These are phyloP conservation scores for Kwoniella newhampshirensis DNA, from an alignment of 768 basidiomycete genomes.

Conservation along the genomic window DNA sequence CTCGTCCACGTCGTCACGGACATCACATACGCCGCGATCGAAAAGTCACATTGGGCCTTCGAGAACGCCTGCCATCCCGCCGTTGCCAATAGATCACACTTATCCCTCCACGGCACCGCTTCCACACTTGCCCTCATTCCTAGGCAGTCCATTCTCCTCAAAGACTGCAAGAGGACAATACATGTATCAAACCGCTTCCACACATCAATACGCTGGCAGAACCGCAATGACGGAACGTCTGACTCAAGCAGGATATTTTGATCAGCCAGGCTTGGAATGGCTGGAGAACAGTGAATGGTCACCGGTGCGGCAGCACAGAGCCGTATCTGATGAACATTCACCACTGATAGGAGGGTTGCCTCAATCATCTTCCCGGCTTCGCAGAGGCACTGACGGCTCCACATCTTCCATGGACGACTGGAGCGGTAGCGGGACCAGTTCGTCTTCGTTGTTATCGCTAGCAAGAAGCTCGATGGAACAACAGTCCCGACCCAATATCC, in stretches of 20 bases:
- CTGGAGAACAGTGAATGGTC: constrained; percentile 32
- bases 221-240: constrained; percentile 11
- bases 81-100: constrained; percentile 14
- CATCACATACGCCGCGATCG: constrained; percentile 13
- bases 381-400: constrained; percentile 37
- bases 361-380: neutral
- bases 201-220: constrained; percentile 10
- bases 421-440: constrained; percentile 37
- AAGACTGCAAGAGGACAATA: constrained; percentile 28
- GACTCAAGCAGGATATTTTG: constrained; percentile 10
- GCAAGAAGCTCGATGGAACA: constrained; percentile 39
- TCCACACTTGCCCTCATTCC: constrained; percentile 36
- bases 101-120: constrained; percentile 43
- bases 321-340: neutral
- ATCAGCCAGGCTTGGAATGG: constrained; percentile 25
- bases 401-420: constrained; percentile 37
- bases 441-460: constrained; percentile 30
- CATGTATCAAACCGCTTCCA: constrained; percentile 15
- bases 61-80: constrained; percentile 5
- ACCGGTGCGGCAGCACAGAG: neutral
- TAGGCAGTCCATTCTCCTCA: constrained; percentile 43
- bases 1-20: constrained; percentile 1
- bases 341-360: constrained; percentile 9
- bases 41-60: constrained; percentile 2
- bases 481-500: constrained; percentile 24